Evolutionary conservation across 371 early-diverging fungal species (phyloP).

Genomic region (Rhizopus sp.): DNA sequence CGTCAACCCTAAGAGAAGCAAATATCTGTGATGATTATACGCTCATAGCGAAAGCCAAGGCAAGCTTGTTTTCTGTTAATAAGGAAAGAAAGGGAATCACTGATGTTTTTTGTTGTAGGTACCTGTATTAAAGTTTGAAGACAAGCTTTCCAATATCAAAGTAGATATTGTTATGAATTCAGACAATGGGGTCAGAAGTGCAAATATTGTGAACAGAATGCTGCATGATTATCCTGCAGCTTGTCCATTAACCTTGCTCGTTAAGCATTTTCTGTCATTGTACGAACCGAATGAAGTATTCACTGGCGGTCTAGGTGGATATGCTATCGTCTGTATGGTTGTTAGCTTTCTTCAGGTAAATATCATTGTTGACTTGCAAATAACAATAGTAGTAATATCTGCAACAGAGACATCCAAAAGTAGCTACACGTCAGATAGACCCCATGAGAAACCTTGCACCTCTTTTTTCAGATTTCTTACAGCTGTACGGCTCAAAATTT

Average conservation of each 20-base stretch:
- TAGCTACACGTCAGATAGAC: constrained; percentile 65
- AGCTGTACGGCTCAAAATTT: constrained; percentile 89
- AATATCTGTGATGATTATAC: constrained; percentile 14
- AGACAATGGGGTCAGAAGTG: constrained; percentile 67
- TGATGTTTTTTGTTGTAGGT: constrained; percentile 51
- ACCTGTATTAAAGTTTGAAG: constrained; percentile 91
- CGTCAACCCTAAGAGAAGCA: constrained; percentile 15
- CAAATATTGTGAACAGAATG: constrained; percentile 57
- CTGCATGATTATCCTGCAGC: constrained; percentile 61
- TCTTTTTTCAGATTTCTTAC: constrained; percentile 93
- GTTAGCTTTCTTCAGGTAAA: constrained; percentile 79
- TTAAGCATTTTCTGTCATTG: constrained; percentile 83
- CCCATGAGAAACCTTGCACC: constrained; percentile 84
- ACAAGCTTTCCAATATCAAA: constrained; percentile 67
- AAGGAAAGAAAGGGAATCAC: neutral
- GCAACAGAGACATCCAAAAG: constrained; percentile 78
- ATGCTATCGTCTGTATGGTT: constrained; percentile 83
- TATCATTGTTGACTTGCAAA: neutral
- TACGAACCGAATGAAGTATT: constrained; percentile 88
- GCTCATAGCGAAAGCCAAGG: constrained; percentile 36
- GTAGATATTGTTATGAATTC: constrained; percentile 88
- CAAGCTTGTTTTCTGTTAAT: neutral
- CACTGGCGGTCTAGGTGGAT: constrained; percentile 94
- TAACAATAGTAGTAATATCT: neutral
- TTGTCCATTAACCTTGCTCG: constrained; percentile 67